Conservation (phyloP, 1,284 basidiomycete genomes). For the Trichosporon inkin region DNA sequence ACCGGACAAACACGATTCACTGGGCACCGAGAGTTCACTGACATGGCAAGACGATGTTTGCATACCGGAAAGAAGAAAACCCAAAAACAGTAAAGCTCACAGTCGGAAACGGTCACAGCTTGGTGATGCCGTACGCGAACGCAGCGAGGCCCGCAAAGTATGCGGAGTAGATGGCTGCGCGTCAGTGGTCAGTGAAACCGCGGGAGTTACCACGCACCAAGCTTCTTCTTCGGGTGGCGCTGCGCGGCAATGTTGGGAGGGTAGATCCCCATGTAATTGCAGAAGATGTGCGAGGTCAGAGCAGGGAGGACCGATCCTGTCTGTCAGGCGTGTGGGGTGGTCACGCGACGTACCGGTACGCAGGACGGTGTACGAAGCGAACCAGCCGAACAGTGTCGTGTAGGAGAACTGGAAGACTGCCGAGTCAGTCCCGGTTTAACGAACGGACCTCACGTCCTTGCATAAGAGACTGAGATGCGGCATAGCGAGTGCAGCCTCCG, state of each 20-base stretch:
- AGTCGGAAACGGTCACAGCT: conserved; percentile 10
- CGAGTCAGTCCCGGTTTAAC: neutral
- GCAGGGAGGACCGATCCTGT: conserved; percentile 54
- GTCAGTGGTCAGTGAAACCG: too few species aligned
- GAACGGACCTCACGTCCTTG: conserved; percentile 57
- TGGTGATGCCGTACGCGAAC: conserved; percentile 29
- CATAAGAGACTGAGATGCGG: conserved; percentile 61
- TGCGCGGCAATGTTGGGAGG: conserved; percentile 35
- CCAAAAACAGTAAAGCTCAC: neutral
- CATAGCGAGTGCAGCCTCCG: conserved; percentile 61
- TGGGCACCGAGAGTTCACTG: neutral
- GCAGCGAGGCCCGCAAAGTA: conserved; percentile 45
- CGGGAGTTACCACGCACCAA: conserved; percentile 25
- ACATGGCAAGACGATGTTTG: neutral
- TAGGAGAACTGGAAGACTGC: conserved; percentile 81
- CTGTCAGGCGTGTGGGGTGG: neutral
- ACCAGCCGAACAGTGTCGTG: conserved; percentile 88
- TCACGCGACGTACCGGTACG: conserved; percentile 59
- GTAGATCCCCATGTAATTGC: conserved; percentile 80
- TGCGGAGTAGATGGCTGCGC: conserved; percentile 29
- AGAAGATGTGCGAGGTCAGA: conserved; percentile 76
- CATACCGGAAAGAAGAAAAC: neutral
- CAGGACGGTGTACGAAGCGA: conserved; percentile 78
- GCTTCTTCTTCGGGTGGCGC: conserved; percentile 35
- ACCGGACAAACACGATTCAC: too few species aligned